A percentile compares a stretch with the other conserved stretches of the same genome.
Evolutionary conservation across 2,329 filamentous ascomycete species (phyloP).

Genomic region (Monascus ruber): DNA sequence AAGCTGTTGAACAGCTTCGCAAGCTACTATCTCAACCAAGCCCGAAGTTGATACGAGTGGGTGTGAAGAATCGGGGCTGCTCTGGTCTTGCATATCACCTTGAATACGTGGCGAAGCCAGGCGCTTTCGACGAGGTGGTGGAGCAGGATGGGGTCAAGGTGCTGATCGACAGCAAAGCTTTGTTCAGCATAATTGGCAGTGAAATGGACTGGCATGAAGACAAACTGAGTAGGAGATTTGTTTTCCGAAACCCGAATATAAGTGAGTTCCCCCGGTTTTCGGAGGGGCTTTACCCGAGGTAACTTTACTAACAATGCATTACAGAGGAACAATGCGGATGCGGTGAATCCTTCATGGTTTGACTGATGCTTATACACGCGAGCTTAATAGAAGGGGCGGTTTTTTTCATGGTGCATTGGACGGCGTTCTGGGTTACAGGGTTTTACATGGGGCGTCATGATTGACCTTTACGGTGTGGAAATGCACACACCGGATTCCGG

Average conservation of each 20-base stretch:
- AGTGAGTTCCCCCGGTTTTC: slow-evolving; percentile 51
- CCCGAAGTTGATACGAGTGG: slow-evolving; percentile 86
- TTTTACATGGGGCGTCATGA: not conserved
- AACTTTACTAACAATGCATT: slow-evolving; percentile 11
- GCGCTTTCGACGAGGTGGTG: slow-evolving; percentile 77
- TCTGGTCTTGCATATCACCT: slow-evolving; percentile 88
- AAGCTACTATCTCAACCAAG: slow-evolving; percentile 71
- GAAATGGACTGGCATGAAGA: slow-evolving; percentile 99
- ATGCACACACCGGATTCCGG: too few species aligned
- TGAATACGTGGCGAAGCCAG: slow-evolving; percentile 88
- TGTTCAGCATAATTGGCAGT: slow-evolving; percentile 95
- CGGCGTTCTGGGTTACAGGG: slow-evolving; percentile 17
- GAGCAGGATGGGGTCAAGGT: slow-evolving; percentile 96
- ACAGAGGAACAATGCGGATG: slow-evolving; percentile 92
- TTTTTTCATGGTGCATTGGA: slow-evolving; percentile 19
- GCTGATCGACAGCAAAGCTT: slow-evolving; percentile 88
- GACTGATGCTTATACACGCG: slow-evolving; percentile 1
- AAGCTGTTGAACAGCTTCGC: slow-evolving; percentile 68
- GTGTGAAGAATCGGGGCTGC: slow-evolving; percentile 87
- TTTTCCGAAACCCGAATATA: slow-evolving; percentile 96
- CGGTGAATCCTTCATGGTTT: slow-evolving; percentile 89
- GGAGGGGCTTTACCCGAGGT: not conserved
- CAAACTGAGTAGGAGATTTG: slow-evolving; percentile 80
- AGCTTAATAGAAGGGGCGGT: too few species aligned
- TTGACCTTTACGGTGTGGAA: not conserved